Percentiles rank a stretch among this genome's conserved stretches.
These are phyloP conservation scores for Lactarius sanguifluus DNA, from an alignment of 768 basidiomycete genomes.

Conservation along the genomic window DNA sequence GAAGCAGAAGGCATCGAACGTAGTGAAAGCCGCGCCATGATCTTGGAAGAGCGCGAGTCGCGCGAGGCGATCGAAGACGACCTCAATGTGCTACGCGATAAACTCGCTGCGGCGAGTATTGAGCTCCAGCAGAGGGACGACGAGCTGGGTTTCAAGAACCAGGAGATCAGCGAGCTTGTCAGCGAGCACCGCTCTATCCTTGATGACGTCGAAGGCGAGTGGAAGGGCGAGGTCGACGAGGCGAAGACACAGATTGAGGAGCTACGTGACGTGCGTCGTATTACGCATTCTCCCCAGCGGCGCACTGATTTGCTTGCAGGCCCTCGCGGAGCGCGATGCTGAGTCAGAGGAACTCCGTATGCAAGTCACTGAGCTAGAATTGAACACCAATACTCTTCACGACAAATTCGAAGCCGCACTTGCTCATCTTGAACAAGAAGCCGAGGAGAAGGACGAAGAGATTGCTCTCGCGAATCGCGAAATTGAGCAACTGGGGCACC, in stretches of 20 bases:
- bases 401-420: slow-evolving; percentile 73
- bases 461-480: slow-evolving; percentile 71
- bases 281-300: neutral
- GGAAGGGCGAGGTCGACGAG: slow-evolving; percentile 87
- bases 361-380: slow-evolving; percentile 72
- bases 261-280: slow-evolving; percentile 59
- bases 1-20: slow-evolving; percentile 67
- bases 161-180: slow-evolving; percentile 77
- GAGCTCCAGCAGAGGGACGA: slow-evolving; percentile 86
- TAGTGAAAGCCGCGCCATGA: slow-evolving; percentile 68
- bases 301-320: slow-evolving; percentile 41
- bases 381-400: slow-evolving; percentile 66
- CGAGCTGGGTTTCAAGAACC: slow-evolving; percentile 75
- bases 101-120: slow-evolving; percentile 75
- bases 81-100: slow-evolving; percentile 70
- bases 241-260: slow-evolving; percentile 77
- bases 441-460: slow-evolving; percentile 78
- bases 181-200: slow-evolving; percentile 72
- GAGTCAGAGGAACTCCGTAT: slow-evolving; percentile 75
- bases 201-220: slow-evolving; percentile 74
- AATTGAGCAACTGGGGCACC: slow-evolving; percentile 75
- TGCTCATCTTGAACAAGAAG: slow-evolving; percentile 73
- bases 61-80: slow-evolving; percentile 79
- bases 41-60: slow-evolving; percentile 70
- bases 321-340: slow-evolving; percentile 73